Percentiles rank a stretch among this genome's conserved stretches.
These are phyloP conservation scores for Pichia sp. DNA, from an alignment of 1,139 yeast species.

Conservation along the genomic window DNA sequence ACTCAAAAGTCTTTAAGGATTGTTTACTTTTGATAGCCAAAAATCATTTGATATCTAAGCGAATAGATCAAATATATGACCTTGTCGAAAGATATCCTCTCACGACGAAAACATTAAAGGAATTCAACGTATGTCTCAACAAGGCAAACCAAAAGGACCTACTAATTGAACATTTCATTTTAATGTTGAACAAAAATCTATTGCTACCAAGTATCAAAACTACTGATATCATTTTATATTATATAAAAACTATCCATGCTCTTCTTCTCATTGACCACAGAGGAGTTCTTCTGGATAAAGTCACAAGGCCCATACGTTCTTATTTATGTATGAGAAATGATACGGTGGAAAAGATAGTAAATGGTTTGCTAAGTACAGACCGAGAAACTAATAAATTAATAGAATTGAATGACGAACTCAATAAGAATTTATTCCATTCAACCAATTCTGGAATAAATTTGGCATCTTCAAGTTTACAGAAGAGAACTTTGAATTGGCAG, in stretches of 20 bases:
- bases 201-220: slow-evolving; percentile 85
- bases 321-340: slow-evolving; percentile 69
- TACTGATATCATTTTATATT: slow-evolving; percentile 62
- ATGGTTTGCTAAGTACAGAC: slow-evolving; percentile 56
- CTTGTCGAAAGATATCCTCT: slow-evolving; percentile 57
- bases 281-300: slow-evolving; percentile 77
- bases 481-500: slow-evolving; percentile 51
- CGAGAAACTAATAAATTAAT: slow-evolving; percentile 39
- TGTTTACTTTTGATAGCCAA: slow-evolving; percentile 35
- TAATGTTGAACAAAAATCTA: slow-evolving; percentile 45
- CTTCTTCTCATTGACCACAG: slow-evolving; percentile 80
- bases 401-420: slow-evolving; percentile 53
- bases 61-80: slow-evolving; percentile 63
- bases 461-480: neutral
- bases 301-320: slow-evolving; percentile 65
- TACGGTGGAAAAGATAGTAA: slow-evolving; percentile 63
- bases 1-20: slow-evolving; percentile 25
- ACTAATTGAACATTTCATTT: slow-evolving; percentile 53
- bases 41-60: slow-evolving; percentile 43
- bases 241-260: slow-evolving; percentile 67
- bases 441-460: slow-evolving; percentile 3
- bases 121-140: slow-evolving; percentile 49
- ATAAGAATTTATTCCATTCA: slow-evolving; percentile 20
- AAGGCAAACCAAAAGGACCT: slow-evolving; percentile 41
- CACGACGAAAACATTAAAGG: slow-evolving; percentile 57